Evolutionary conservation across 1,284 basidiomycete species (phyloP), one percentile per base, ranked within the genome.

Genomic region (Melanopsichium pennsylvanicum): DNA sequence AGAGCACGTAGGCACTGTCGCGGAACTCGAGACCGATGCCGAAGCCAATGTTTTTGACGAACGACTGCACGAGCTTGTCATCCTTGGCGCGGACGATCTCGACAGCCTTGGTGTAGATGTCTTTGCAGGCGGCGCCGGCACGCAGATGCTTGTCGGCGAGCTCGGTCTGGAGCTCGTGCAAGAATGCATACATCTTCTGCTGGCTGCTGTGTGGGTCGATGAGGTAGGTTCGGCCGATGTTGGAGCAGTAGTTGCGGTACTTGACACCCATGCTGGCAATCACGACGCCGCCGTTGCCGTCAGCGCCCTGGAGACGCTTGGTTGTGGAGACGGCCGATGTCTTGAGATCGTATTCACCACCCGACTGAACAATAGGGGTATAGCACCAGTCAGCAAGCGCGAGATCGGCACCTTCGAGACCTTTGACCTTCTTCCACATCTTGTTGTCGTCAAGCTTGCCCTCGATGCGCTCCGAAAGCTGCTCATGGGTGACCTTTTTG

Each of bases 281-380:
- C 54, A 97, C 88, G 33, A 97, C 91, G 29, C 74, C 74, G 32
- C 74, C 74, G 59, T 93, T 90, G 80, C 93, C 89, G 16, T 92
- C 88, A 66, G 97, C 90, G 56, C 86, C 86, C 75, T 95, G 90
- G 13, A 78, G 55, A 22, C 73, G 70, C 39, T 70, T 71, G 26
- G 86, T 83, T 22, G 90, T 89, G 2, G 93, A 94, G 80, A 92
- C 89, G 0, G 91, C 92, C 2, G 89, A 91, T 21, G 90, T 89
- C 63, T 89, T 88, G 44, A 97, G 85, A 78, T 97, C 94, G 80
- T 96, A 97, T 34, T 88, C 88, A 15, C 91, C 90, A 49, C 90
- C 90, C 3, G 93, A 97, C 78, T 97, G 94, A 76, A 97, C 91
- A 80, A 97, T 94, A 3, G 95, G 94, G 5, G 91, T 88, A 81